Conservation (phyloP, 2,329 filamentous ascomycete species). For the Botrytis tulipae region DNA sequence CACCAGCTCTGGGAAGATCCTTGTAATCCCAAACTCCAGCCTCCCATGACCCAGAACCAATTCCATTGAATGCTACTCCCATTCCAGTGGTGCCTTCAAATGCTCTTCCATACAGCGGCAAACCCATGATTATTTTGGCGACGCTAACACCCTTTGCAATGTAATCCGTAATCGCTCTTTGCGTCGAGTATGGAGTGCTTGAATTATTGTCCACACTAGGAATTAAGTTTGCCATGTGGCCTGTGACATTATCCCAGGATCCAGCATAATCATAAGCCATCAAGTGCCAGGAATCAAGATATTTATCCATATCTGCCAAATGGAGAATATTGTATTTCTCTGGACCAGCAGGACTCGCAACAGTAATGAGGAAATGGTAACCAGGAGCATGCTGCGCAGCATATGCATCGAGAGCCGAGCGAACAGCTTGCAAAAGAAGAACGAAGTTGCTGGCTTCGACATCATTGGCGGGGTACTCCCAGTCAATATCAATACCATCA, state of each 20-base stretch:
- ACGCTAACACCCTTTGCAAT: constrained; percentile 58
- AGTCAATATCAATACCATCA: constrained; percentile 47
- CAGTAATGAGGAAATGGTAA: constrained; percentile 54
- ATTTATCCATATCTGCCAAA: constrained; percentile 46
- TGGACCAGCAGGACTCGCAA: constrained; percentile 51
- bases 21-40: constrained; percentile 80
- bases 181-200: constrained; percentile 68
- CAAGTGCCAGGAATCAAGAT: constrained; percentile 57
- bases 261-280: constrained; percentile 75
- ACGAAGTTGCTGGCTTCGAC: constrained; percentile 37
- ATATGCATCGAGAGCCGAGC: constrained; percentile 49
- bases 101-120: constrained; percentile 76
- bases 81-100: constrained; percentile 67
- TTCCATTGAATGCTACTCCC: constrained; percentile 60
- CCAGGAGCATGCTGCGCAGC: constrained; percentile 44
- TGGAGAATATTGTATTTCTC: constrained; percentile 49
- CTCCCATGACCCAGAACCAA: constrained; percentile 71
- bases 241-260: constrained; percentile 61
- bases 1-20: constrained; percentile 62
- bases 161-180: constrained; percentile 65
- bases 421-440: constrained; percentile 36
- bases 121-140: constrained; percentile 70
- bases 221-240: constrained; percentile 73
- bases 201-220: constrained; percentile 50
- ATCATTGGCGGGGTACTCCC: constrained; percentile 32